Percentiles rank a stretch among this genome's conserved stretches.
Evolutionary conservation across 106 monocot species (phyloP).

Genomic region (Cymbidium sinense): DNA sequence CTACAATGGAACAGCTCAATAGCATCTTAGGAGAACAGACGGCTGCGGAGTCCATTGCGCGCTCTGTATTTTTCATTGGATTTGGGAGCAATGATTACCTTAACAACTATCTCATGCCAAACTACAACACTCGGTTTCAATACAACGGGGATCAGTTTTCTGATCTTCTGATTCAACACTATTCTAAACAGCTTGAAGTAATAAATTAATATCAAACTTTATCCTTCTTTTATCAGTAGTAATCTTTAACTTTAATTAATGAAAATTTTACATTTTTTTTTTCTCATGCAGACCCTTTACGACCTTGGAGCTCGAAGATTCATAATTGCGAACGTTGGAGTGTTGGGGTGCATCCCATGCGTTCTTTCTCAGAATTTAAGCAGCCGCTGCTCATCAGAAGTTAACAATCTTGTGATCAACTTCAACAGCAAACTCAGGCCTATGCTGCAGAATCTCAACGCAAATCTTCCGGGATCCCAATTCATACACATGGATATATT

Average conservation of each 20-base stretch:
- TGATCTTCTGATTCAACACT: conserved; percentile 54
- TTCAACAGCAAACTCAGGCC: conserved; percentile 67
- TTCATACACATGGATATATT: conserved; percentile 62
- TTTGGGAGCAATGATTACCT: conserved; percentile 96
- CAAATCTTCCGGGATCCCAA: conserved; percentile 53
- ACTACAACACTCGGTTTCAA: conserved; percentile 64
- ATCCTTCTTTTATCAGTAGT: background rate
- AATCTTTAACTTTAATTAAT: no score
- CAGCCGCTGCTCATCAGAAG: conserved; percentile 40
- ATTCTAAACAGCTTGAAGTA: conserved; percentile 56
- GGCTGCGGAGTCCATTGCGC: conserved; percentile 28
- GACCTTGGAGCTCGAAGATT: conserved; percentile 74
- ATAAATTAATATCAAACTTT: conserved; percentile 7
- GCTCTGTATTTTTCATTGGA: conserved; percentile 71
- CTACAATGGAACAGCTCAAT: conserved; percentile 53
- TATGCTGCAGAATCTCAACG: conserved; percentile 57
- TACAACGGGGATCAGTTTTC: conserved; percentile 69
- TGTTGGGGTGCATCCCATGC: conserved; percentile 77
- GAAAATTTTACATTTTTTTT: background rate
- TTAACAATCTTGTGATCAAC: conserved; percentile 60
- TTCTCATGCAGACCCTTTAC: conserved; percentile 44
- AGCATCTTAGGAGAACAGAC: conserved; percentile 36
- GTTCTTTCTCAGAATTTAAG: conserved; percentile 44
- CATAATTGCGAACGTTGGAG: conserved; percentile 53
- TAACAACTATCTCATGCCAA: conserved; percentile 93